Percentiles rank a stretch among this genome's conserved stretches.
Conservation (phyloP, 1,139 yeast genomes). For the Lodderomyces elongisporus region DNA sequence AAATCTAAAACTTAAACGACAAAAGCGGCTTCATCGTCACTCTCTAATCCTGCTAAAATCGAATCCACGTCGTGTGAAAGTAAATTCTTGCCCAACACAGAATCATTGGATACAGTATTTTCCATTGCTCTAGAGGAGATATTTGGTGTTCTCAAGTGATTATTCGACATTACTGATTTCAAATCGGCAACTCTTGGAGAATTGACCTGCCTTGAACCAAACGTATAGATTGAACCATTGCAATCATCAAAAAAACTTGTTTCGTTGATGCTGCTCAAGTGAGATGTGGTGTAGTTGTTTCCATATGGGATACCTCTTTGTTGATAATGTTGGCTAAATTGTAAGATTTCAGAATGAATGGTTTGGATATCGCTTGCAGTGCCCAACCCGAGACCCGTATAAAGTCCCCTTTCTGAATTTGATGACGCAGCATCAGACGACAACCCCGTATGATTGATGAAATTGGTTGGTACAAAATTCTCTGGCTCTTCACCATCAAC, state of each 20-base stretch:
- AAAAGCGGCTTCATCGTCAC: slow-evolving; percentile 33
- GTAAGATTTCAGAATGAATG: slow-evolving; percentile 34
- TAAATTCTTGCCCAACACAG: slow-evolving; percentile 32
- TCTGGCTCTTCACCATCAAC: slow-evolving; percentile 3
- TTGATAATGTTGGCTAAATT: slow-evolving; percentile 13
- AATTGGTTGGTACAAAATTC: slow-evolving; percentile 9
- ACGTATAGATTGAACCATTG: slow-evolving; percentile 20
- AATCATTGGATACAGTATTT: slow-evolving; percentile 17
- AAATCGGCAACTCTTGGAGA: slow-evolving; percentile 46
- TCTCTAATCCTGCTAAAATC: slow-evolving; percentile 33
- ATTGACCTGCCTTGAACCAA: slow-evolving; percentile 12
- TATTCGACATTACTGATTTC: slow-evolving; percentile 29
- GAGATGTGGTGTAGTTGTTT: slow-evolving; percentile 7
- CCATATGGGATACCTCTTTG: slow-evolving; percentile 11
- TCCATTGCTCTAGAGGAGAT: slow-evolving; percentile 5
- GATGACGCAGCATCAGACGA: slow-evolving; percentile 11
- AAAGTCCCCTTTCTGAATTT: slow-evolving; percentile 12
- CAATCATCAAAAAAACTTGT: slow-evolving; percentile 5
- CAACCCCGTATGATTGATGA: slow-evolving; percentile 9
- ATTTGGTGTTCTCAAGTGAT: slow-evolving; percentile 1
- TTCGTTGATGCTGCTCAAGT: slow-evolving; percentile 6
- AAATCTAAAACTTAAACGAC: too few relatives aligned
- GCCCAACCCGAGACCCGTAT: slow-evolving; percentile 32
- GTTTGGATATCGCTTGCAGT: slow-evolving; percentile 39
- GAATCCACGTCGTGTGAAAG: slow-evolving; percentile 30